Base-by-base conservation (phyloP, 2,329 filamentous ascomycete species). In the Alternaria gansuensis region DNA sequence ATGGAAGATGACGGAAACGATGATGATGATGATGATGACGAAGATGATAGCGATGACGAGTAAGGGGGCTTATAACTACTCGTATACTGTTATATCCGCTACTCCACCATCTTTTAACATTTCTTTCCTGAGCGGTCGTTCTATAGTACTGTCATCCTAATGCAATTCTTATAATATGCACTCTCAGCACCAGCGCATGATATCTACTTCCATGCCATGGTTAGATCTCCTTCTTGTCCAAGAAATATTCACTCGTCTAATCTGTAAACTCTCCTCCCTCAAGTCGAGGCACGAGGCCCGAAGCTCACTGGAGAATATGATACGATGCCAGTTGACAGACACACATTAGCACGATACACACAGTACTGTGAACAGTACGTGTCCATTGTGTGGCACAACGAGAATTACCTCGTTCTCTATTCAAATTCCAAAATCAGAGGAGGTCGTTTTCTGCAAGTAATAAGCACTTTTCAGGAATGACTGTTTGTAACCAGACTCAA, bases 1-100 rank as follows among this genome's bases (percentile, higher is more conserved):
- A 62, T 63, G 51, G 53, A 56, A 7, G 55, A 56, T 21, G 55
- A 62, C 3, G 62, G 64, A 2, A 60, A 63, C 6, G 61, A 60
- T 2, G 58, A 60, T 14, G 56, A 55, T 0, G 56, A 62, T 0
- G 56, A 61, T 7, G 62, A 65, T 0, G 57, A 67, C 0, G 51
- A 51, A 0, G 58, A 64, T 1, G 59, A 60, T 0, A 60, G 34
- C 1, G 40, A 45, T 4, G 44, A 48, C 23, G 31, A 48, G 31
- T 48, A 48, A 31, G 2, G 9, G 1, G 23, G 37, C n/a, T 6
- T n/a, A 10, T 48, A 21, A 10, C 13, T 17, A 2, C 4, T 24
- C 14, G 5, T 9, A 48, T 36, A n/a, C 5, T 36, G 21, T 17
- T 31, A 34, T 34, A 31, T 11, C 5, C 10, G 2, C 31, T 24